phyloP scores from a whole-genome alignment of 164 flowering plant species.

The Vitis rotundifolia region DNA sequence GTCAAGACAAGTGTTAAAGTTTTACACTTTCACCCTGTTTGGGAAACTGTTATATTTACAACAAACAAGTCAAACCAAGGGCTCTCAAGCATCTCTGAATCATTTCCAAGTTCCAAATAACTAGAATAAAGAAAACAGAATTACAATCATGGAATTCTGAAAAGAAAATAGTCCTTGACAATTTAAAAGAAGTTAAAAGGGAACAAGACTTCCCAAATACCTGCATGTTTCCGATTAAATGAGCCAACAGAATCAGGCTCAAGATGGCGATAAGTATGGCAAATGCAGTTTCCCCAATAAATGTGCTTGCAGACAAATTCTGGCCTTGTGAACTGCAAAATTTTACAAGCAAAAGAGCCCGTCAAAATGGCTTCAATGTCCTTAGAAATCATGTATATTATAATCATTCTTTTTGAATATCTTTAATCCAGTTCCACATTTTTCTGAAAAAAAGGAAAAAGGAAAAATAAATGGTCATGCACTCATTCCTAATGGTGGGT shows the following conservation, averaged over 20 bases:
- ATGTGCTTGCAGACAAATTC: constrained; percentile 55
- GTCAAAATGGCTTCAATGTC: too few species aligned
- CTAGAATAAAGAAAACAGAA: neutral
- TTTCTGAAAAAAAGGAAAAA: too few species aligned
- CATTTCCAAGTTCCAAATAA: neutral
- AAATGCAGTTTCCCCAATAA: constrained; percentile 56
- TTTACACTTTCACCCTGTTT: too few species aligned
- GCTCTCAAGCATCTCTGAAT: neutral
- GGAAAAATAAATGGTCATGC: too few species aligned
- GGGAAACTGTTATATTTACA: too few species aligned
- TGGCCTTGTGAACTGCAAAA: constrained; percentile 68
- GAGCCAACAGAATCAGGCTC: constrained; percentile 72
- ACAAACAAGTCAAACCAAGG: neutral
- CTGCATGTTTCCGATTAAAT: constrained; percentile 82
- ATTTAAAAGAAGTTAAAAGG: neutral
- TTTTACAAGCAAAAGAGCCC: neutral
- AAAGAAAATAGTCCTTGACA: neutral
- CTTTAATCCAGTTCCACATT: too few species aligned
- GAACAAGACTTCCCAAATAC: constrained; percentile 20
- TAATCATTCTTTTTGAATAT: too few species aligned
- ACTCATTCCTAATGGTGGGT: too few species aligned
- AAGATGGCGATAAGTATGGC: constrained; percentile 58
- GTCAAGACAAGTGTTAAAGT: too few species aligned
- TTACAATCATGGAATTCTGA: neutral
- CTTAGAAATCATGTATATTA: too few species aligned